phyloP scores from a whole-genome alignment of 2,329 filamentous ascomycete species.

The Botrytis elliptica region DNA sequence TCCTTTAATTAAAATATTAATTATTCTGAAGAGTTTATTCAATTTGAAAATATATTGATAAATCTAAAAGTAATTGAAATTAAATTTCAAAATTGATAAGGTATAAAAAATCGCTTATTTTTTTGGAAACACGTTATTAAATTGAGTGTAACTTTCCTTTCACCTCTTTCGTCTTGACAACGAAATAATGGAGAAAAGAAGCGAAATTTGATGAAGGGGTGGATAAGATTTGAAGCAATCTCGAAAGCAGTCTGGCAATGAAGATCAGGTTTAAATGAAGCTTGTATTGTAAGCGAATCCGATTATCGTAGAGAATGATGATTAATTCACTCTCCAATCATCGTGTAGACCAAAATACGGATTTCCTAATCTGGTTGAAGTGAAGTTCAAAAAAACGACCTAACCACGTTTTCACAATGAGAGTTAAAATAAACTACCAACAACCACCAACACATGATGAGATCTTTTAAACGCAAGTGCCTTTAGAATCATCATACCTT shows the following conservation, averaged over 20 bases:
- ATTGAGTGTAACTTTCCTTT: background rate
- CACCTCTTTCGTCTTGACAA: no score
- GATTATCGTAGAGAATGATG: background rate
- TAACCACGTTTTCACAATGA: background rate
- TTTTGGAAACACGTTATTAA: no score
- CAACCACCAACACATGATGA: background rate
- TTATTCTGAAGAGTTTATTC: no score
- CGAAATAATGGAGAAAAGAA: background rate
- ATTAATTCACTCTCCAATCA: background rate
- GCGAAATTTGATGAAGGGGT: constrained; percentile 13
- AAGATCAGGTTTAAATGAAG: background rate
- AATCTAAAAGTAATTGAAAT: no score
- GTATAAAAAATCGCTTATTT: no score
- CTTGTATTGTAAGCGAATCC: constrained; percentile 1
- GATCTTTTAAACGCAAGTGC: background rate
- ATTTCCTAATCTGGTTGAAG: background rate
- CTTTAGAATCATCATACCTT: background rate
- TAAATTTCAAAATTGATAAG: no score
- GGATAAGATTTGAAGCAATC: background rate
- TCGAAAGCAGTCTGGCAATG: background rate
- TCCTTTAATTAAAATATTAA: no score
- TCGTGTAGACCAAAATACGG: background rate
- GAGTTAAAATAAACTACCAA: background rate
- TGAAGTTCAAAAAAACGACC: background rate
- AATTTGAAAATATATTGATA: no score